Evolutionary conservation across 257 asterid genomes (phyloP).

Genomic region (Solanum neorickii): DNA sequence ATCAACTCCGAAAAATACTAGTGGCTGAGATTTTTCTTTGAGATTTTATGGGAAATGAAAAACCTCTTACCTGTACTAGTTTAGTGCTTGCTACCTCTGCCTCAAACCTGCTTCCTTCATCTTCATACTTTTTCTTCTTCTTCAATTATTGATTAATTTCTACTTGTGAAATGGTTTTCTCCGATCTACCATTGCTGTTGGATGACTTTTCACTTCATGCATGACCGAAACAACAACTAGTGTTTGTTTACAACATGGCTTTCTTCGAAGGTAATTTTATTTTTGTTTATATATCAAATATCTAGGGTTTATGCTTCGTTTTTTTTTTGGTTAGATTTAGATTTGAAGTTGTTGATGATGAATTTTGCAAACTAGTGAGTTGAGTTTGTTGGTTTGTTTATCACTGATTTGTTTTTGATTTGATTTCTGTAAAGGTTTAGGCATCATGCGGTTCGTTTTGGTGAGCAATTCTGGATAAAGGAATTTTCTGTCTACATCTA

Average conservation of each 20-base stretch:
- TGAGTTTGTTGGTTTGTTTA: not conserved
- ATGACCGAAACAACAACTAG: conserved; percentile 14
- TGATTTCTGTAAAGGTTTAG: conserved; percentile 34
- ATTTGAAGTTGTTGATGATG: not conserved
- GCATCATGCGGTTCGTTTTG: conserved; percentile 23
- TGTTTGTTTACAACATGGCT: conserved; percentile 12
- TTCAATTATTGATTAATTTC: not conserved
- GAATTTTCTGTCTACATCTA: conserved; percentile 9
- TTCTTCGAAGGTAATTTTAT: conserved; percentile 8
- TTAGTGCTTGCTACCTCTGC: not conserved
- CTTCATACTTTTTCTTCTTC: not conserved
- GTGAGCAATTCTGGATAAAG: conserved; percentile 33
- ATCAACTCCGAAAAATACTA: conserved; percentile 18
- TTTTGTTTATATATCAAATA: not conserved
- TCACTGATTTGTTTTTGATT: not conserved
- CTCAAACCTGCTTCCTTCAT: not conserved
- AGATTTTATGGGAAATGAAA: not conserved
- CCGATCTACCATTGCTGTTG: conserved; percentile 25
- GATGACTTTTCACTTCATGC: conserved; percentile 16
- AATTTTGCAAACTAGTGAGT: not conserved
- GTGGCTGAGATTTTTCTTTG: conserved; percentile 70
- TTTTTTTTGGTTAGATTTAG: not conserved
- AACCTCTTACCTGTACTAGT: not conserved
- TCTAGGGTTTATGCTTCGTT: not conserved
- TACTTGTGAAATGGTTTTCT: not conserved